Evolutionary conservation across 139 green algal species (phyloP), one percentile per base, ranked within the genome.

Genomic region (Chlorella ohadii): DNA sequence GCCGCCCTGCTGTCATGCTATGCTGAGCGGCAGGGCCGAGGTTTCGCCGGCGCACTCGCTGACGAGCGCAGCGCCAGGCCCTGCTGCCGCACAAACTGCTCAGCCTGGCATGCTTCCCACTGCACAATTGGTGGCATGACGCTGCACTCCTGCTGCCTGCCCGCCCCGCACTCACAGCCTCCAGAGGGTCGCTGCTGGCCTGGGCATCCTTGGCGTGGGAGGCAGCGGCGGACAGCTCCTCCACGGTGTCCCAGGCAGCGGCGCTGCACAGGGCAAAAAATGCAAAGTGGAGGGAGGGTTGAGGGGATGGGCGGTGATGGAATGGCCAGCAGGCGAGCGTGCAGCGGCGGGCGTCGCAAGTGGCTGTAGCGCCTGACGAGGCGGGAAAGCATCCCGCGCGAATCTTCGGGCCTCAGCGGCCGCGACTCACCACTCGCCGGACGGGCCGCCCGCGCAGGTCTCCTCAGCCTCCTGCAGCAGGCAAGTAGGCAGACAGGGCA

Each of bases 181-280:
- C 76, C 22, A 82, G 76, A 0, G 76, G 76, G 76, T 82, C 76
- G 9, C 27, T 61, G 76, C 76, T 72, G 76, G 74, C 55, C 31
- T 19, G 22, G 27, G 72, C 27, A 17, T 38, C 80, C 86, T 87
- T 87, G 73, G 81, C 81, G 63, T 89, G 86, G 36, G 86, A 84
- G 20, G 86, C 86, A 87, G 86, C 86, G 19, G 86, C 86, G 75
- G 25, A 71, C 12, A 90, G 67, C 81, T 90, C 86, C 81, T 90
- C 86, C 22, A 90, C 86, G 22, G 86, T 90, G 82, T 90, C 86
- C 86, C 86, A 90, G 15, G 86, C 86, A 68, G 86, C 39, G 34
- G 86, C 86, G 59, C 86, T 90, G 86, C 86, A 79, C n/a, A 25
- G 38, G 31, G 38, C 41, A 63, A 28, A 25, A 3, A 41, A 11